These are phyloP conservation scores for Yamadazyma songkhlaensis DNA, from an alignment of 1,139 yeast genomes.

Conservation along the genomic window DNA sequence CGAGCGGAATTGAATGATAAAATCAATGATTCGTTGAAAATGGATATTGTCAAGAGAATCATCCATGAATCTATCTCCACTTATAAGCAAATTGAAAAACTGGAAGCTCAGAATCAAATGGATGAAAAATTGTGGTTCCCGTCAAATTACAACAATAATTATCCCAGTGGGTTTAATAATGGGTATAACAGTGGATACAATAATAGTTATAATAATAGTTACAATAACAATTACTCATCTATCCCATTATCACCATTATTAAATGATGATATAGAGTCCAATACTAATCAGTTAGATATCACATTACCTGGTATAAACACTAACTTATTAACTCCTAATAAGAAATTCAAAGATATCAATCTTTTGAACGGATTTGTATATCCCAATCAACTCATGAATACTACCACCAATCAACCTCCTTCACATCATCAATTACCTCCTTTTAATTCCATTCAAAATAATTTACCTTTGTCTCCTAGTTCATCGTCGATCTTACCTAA, in stretches of 20 bases:
- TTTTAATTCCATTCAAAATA: conserved; percentile 36
- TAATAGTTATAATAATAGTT: conserved; percentile 1
- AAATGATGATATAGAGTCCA: conserved; percentile 29
- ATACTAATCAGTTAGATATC: conserved; percentile 6
- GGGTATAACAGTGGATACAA: background rate
- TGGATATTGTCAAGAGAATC: conserved; percentile 4
- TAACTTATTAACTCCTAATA: conserved; percentile 5
- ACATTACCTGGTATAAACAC: conserved; percentile 14
- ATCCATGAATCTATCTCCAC: conserved; percentile 4
- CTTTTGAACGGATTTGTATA: conserved; percentile 10
- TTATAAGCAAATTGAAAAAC: conserved; percentile 4
- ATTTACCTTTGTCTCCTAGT: conserved; percentile 26
- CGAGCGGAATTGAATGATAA: conserved; percentile 1
- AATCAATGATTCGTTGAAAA: conserved; percentile 3
- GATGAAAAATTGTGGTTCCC: conserved; percentile 8
- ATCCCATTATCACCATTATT: conserved; percentile 38
- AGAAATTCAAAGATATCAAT: conserved; percentile 1
- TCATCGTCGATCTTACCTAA: conserved; percentile 9
- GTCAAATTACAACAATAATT: conserved; percentile 1
- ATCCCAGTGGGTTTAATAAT: background rate
- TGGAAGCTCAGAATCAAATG: background rate
- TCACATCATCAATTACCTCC: conserved; percentile 25
- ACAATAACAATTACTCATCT: conserved; percentile 7
- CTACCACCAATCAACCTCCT: no score
- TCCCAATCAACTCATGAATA: conserved; percentile 11